These are phyloP conservation scores for Phaeosphaeria sp. DNA, from an alignment of 2,329 filamentous ascomycete genomes.

Conservation along the genomic window DNA sequence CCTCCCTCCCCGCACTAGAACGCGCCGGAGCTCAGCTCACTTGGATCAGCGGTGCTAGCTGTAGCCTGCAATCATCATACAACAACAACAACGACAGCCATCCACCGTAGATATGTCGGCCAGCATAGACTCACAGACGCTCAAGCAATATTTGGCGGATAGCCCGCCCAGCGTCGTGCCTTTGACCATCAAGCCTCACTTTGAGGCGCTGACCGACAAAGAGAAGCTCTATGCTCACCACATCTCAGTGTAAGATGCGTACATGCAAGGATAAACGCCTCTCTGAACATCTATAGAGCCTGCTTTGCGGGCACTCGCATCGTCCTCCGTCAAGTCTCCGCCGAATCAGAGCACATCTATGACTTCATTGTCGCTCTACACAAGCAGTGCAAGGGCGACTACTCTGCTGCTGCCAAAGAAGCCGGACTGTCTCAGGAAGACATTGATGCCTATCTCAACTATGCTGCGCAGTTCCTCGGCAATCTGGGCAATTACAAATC, in stretches of 20 bases:
- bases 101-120: conserved; percentile 24
- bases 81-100: background rate
- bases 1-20: background rate
- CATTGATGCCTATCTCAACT: conserved; percentile 47
- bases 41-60: background rate
- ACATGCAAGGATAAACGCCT: too few relatives aligned
- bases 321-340: conserved; percentile 60
- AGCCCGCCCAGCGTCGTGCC: conserved; percentile 86
- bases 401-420: conserved; percentile 52
- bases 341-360: conserved; percentile 60
- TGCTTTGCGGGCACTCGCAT: conserved; percentile 59
- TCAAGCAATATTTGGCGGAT: conserved; percentile 84
- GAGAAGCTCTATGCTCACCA: conserved; percentile 91
- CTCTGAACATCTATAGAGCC: conserved; percentile 39
- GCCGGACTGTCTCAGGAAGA: conserved; percentile 50
- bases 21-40: background rate
- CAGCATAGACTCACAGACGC: conserved; percentile 52
- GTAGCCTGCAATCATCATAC: background rate
- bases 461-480: conserved; percentile 57
- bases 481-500: conserved; percentile 62
- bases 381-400: conserved; percentile 56
- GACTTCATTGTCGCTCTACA: conserved; percentile 62
- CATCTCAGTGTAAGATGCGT: conserved; percentile 43
- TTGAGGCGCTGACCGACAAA: conserved; percentile 74
- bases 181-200: conserved; percentile 91